A percentile compares a stretch with the other conserved stretches of the same genome.
Evolutionary conservation across 2,329 filamentous ascomycete genomes (phyloP).

Genomic region (Furcasterigmium furcatum): DNA sequence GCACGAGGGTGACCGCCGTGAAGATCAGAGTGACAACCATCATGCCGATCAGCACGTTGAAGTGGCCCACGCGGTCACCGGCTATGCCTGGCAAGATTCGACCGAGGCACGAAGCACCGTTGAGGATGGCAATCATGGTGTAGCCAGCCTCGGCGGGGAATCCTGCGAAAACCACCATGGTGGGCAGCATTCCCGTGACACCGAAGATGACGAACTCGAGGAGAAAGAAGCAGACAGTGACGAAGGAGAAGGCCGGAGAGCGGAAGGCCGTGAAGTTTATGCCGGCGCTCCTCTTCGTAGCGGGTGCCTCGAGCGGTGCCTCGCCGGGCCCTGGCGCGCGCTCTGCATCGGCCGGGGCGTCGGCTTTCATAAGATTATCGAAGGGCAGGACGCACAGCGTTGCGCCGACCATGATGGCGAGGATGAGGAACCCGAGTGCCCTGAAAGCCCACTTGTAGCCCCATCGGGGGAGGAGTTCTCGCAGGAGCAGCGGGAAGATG

Average conservation of each 20-base stretch:
- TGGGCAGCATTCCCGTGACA: conserved; percentile 40
- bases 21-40: conserved; percentile 17
- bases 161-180: conserved; percentile 31
- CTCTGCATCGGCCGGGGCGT: conserved; percentile 3
- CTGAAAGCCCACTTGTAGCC: conserved; percentile 31
- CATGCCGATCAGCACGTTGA: conserved; percentile 35
- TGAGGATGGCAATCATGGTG: conserved; percentile 39
- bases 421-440: conserved; percentile 22
- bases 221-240: conserved; percentile 37
- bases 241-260: conserved; percentile 34
- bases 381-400: conserved; percentile 30
- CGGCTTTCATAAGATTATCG: conserved; percentile 12
- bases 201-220: conserved; percentile 47
- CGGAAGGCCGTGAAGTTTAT: conserved; percentile 37
- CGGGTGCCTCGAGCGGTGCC: background rate
- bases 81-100: conserved; percentile 38
- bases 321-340: background rate
- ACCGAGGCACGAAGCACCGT: conserved; percentile 37
- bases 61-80: conserved; percentile 38
- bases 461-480: conserved; percentile 18
- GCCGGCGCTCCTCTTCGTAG: conserved; percentile 14
- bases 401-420: conserved; percentile 19
- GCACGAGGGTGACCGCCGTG: conserved; percentile 39
- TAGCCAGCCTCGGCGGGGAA: conserved; percentile 35
- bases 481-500: conserved; percentile 28